Evolutionary conservation across 139 green algal genomes (phyloP), one percentile per base, ranked within the genome.

Genomic region (Chlamydomonas sphaeroides): DNA sequence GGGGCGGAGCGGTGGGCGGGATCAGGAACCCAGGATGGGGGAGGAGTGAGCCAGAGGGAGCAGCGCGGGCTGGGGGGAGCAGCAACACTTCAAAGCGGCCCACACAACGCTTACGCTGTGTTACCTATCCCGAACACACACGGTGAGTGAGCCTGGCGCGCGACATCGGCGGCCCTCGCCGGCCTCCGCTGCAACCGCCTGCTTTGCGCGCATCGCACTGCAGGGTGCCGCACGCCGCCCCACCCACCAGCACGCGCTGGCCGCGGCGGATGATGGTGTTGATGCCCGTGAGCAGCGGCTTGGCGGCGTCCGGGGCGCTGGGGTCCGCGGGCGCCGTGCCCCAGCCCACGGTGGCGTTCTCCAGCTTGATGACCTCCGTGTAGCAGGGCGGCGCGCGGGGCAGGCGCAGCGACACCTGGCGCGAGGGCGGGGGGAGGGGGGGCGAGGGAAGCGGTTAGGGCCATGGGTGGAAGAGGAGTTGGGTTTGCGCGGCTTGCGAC

Each of bases 361-460:
- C 80, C 8, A 95, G 77, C 28, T 74, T 82, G 25, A 95, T 79
- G 65, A 90, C 82, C 35, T 94, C 88, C 18, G 79, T 83, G 79
- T 92, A 74, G 73, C 88, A 95, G n/a, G 90, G 80, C 6, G 92
- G 93, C 7, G 93, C 87, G 7, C 71, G 53, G 20, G 90, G 89
- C 23, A 96, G 84, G 61, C 85, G 82, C 59, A 96, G 87, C 5
- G 72, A 68, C 23, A 93, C 89, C 85, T 89, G 85, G 38, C 75
- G 21, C 57, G 25, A 59, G 53, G 68, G 35, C 33, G 26, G 21
- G 30, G n/a, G n/a, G n/a, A n/a, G n/a, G n/a, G n/a, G n/a, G n/a
- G n/a, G n/a, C 32, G 51, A 53, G 57, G 70, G 51, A 20, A 1
- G 56, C 33, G 36, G 8, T 23, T 32, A 48, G 66, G 49, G 59